Percentiles rank a stretch among this genome's conserved stretches.
These are phyloP conservation scores for Sphaerulina vaccinii DNA, from an alignment of 2,329 filamentous ascomycete genomes.

Conservation along the genomic window DNA sequence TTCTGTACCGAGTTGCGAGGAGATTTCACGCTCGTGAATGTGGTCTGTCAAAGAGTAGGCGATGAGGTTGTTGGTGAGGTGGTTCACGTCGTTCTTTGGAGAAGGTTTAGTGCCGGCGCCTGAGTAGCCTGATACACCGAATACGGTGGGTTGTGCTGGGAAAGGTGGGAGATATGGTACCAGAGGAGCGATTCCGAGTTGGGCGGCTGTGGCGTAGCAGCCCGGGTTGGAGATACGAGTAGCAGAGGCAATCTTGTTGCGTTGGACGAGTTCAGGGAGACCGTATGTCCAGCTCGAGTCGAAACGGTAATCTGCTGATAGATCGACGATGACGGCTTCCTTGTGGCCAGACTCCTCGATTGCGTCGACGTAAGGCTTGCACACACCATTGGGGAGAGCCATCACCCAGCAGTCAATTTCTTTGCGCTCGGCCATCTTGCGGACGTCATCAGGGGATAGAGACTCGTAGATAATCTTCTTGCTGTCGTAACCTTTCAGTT, in stretches of 20 bases:
- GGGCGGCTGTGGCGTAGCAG: constrained; percentile 91
- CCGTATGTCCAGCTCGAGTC: constrained; percentile 84
- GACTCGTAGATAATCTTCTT: constrained; percentile 90
- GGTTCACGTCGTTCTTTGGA: constrained; percentile 85
- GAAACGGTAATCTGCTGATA: constrained; percentile 96
- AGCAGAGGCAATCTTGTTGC: constrained; percentile 72
- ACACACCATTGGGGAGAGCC: constrained; percentile 93
- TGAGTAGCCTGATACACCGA: constrained; percentile 91
- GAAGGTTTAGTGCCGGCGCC: constrained; percentile 92
- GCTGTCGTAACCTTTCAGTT: constrained; percentile 87
- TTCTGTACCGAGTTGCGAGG: constrained; percentile 67
- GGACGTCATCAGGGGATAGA: constrained; percentile 80
- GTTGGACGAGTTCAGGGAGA: constrained; percentile 78
- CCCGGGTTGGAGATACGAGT: constrained; percentile 88
- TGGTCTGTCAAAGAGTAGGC: constrained; percentile 91
- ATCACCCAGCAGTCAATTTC: constrained; percentile 96
- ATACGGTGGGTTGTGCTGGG: constrained; percentile 71
- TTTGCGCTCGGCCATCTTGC: constrained; percentile 76
- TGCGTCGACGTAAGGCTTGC: constrained; percentile 89
- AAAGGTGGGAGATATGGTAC: constrained; percentile 66
- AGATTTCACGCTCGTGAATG: constrained; percentile 92
- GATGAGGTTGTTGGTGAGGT: constrained; percentile 82
- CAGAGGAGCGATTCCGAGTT: constrained; percentile 82
- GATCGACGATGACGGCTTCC: constrained; percentile 77
- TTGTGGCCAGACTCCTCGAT: constrained; percentile 68